Evolutionary conservation across 2,329 filamentous ascomycete species (phyloP).

Genomic region (Rutstroemia sp.): DNA sequence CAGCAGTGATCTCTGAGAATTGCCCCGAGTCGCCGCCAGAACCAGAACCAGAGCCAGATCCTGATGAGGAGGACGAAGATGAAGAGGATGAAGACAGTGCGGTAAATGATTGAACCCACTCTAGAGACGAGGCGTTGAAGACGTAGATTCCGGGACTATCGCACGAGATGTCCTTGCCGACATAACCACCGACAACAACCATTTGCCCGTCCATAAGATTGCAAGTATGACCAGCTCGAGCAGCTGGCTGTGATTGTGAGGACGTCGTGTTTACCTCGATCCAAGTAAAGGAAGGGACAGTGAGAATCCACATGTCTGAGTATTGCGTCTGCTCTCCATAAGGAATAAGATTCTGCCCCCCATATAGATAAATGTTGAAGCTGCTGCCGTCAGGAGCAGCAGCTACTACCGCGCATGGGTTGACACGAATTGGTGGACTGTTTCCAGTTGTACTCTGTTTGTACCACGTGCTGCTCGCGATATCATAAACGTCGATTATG

Average conservation of each 20-base stretch:
- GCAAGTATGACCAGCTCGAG: conserved; percentile 61
- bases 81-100: conserved; percentile 40
- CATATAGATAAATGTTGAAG: conserved; percentile 73
- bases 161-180: conserved; percentile 51
- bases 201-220: conserved; percentile 64
- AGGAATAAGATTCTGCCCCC: conserved; percentile 65
- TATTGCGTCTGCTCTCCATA: conserved; percentile 51
- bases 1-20: conserved; percentile 39
- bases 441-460: conserved; percentile 62
- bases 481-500: conserved; percentile 69
- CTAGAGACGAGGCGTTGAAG: conserved; percentile 59
- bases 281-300: conserved; percentile 67
- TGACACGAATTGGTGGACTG: conserved; percentile 58
- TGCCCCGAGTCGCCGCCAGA: conserved; percentile 3
- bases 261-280: conserved; percentile 50
- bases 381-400: conserved; percentile 64
- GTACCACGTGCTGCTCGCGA: conserved; percentile 64
- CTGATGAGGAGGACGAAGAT: conserved; percentile 38
- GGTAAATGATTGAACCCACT: conserved; percentile 57
- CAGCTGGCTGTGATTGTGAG: conserved; percentile 47
- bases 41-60: conserved; percentile 22
- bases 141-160: conserved; percentile 65
- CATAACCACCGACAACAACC: conserved; percentile 63
- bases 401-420: conserved; percentile 63
- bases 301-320: conserved; percentile 68